Base-by-base conservation (phyloP, 2,329 filamentous ascomycete species). In the Passalora sequoiae region DNA sequence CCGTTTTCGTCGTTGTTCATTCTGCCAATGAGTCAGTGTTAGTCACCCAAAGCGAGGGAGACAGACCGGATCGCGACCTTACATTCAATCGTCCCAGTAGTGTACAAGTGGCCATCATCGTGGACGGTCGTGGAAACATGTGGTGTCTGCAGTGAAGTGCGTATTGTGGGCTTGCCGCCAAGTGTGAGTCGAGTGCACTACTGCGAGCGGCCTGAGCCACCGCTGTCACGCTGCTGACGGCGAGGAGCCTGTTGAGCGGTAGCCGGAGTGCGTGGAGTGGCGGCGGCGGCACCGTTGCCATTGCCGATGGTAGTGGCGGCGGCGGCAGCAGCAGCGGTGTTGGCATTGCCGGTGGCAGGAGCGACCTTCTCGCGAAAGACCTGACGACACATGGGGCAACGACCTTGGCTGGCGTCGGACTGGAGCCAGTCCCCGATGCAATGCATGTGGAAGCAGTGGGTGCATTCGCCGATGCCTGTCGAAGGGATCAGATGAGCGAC, bases 401-500 rank as follows among this genome's bases (percentile, higher is more conserved):
- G 84, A 16, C 91, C 91, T 59, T 89, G 91, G 20, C 89, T 86
- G 9, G 87, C 83, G 51, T 97, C 92, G 65, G 96, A 89, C 61
- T 92, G 87, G 57, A 98, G 88, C 92, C 92, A 98, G 60, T 89
- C 86, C 58, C 85, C 76, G 57, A 98, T 92, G 67, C 92, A 98
- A 68, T 98, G 92, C 86, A 95, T 94, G 68, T 98, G 92, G 63
- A 98, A 98, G 51, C 88, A 95, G 66, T 98, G 92, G 4, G 89
- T 91, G 69, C 92, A 98, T 72, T 91, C 94, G 31, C 92, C 92
- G 49, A 92, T 89, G 54, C 96, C 91, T 96, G 6, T 25, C 16
- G 9, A 15, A n/a, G n/a, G n/a, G n/a, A n/a, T n/a, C n/a, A n/a
- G n/a, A n/a, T n/a, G n/a, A n/a, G n/a, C n/a, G n/a, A n/a, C n/a